Evolutionary conservation across 1,284 basidiomycete genomes (phyloP), one percentile per base, ranked within the genome.

Genomic region (Ceratobasidium theobromae): DNA sequence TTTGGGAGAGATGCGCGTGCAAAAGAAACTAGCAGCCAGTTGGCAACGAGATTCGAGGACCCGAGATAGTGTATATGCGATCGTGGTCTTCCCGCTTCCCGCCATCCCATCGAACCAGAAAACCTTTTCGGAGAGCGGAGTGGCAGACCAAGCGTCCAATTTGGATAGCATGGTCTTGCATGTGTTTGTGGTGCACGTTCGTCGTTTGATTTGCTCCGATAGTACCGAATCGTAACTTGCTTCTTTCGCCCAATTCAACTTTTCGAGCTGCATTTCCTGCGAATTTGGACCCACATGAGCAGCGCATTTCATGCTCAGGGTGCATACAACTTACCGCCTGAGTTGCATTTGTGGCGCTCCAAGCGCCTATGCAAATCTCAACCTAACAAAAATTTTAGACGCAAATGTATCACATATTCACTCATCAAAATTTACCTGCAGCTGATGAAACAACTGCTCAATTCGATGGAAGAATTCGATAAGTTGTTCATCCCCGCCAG

Each of bases 181-280:
- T 14, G 48, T 51, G 5, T 27, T 27, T 9, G 23, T n/a, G 16
- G 54, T 46, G n/a, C 54, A 57, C 4, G 16, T 30, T 9, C 53
- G 32, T 8, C 54, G 54, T 21, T 40, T 16, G 27, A 57, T 8
- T 11, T 45, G 27, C 2, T 2, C 14, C 3, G 54, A 21, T 5
- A 33, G 25, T 16, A 23, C 46, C 5, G 54, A 57, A 43, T 57
- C 54, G 41, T 57, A 57, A 23, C 4, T 27, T 11, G 54, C 54
- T 1, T 3, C 8, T 28, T n/a, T 30, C 11, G 40, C 54, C 2
- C 25, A 27, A 28, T 32, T 32, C 1, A 57, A 43, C n/a, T n/a
- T n/a, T n/a, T n/a, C n/a, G n/a, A n/a, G n/a, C n/a, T n/a, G n/a
- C n/a, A n/a, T n/a, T n/a, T n/a, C n/a, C n/a, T n/a, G n/a, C n/a